Evolutionary conservation across 1,284 basidiomycete species (phyloP), one percentile per base, ranked within the genome.

Genomic region (Meripilus lineatus): DNA sequence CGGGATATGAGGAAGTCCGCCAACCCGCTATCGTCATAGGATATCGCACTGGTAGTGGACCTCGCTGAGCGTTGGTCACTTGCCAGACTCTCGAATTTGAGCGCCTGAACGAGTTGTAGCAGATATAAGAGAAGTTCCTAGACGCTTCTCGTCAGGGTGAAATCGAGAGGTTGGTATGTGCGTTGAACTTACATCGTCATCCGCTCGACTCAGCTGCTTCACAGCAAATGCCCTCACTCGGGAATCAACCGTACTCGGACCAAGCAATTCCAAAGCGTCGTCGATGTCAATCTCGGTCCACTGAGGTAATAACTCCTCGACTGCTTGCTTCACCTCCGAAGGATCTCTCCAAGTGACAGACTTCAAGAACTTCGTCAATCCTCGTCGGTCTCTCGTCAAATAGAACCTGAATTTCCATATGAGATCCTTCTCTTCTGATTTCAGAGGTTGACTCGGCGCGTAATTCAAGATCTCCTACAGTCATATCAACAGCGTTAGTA

Each of bases 381-480:
- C 92, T 15, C 87, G 80, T 61, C 92, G 92, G 61, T 94, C 90
- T 22, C 92, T 73, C 1, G 87, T 82, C 13, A 99, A 80, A 54
- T 97, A 99, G 68, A 98, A 99, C 8, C 96, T 82, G 75, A 96
- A 99, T 60, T 96, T 94, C 96, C 96, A 99, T 20, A 99, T 84
- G 14, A 95, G 67, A 54, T 99, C 95, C 62, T 95, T 96, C 67
- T 99, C 95, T 55, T 93, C 86, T 0, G 92, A 84, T 1, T 81
- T 90, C 4, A 99, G 75, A 7, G 80, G 75, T 47, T 89, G 89
- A 42, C 91, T 96, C 0, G 96, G 95, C 0, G 94, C 83, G 61
- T 91, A 98, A 45, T 77, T 84, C 44, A 99, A 78, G 35, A 99
- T 93, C 49, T 86, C 83, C 93, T 96, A 49, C 5, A 38, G 13